Percentiles rank a stretch among this genome's conserved stretches.
These are phyloP conservation scores for Aspergillus incahuasiensis DNA, from an alignment of 495 filamentous ascomycete species.

Conservation along the genomic window DNA sequence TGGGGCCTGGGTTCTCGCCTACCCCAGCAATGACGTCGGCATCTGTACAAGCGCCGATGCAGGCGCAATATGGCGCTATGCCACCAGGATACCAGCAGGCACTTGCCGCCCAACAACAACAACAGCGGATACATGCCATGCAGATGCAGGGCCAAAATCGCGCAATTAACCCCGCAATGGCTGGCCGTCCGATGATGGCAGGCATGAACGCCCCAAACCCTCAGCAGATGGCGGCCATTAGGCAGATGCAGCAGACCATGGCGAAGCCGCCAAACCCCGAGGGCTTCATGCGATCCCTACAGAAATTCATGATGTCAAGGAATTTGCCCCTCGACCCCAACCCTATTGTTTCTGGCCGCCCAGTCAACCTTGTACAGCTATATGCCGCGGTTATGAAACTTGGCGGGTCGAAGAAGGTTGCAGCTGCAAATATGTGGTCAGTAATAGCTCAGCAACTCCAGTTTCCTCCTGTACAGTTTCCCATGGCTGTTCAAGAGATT, in stretches of 20 bases:
- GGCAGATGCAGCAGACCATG: constrained; percentile 62
- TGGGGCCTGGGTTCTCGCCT: constrained; percentile 53
- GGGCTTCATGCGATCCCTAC: constrained; percentile 70
- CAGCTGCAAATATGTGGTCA: constrained; percentile 63
- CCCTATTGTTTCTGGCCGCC: constrained; percentile 65
- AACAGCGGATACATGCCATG: constrained; percentile 50
- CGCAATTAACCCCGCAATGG: constrained; percentile 51
- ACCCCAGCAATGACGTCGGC: constrained; percentile 34
- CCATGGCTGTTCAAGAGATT: constrained; percentile 61
- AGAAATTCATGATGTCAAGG: constrained; percentile 64
- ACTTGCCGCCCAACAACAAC: constrained; percentile 45
- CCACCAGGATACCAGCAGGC: constrained; percentile 49
- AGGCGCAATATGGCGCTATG: constrained; percentile 40
- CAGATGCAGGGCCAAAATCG: constrained; percentile 58
- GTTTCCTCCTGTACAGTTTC: constrained; percentile 61
- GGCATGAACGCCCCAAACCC: constrained; percentile 44
- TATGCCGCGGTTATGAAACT: constrained; percentile 71
- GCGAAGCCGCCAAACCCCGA: constrained; percentile 55
- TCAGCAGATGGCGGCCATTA: constrained; percentile 44
- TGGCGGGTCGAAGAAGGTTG: constrained; percentile 74
- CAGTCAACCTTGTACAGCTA: constrained; percentile 66
- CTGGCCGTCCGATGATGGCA: constrained; percentile 34
- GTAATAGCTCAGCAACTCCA: constrained; percentile 63
- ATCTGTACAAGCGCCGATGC: constrained; percentile 33
- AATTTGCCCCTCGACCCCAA: constrained; percentile 64